These are phyloP conservation scores for Globisporangium radiosum DNA, from an alignment of 352 stramenopile species.

Conservation along the genomic window DNA sequence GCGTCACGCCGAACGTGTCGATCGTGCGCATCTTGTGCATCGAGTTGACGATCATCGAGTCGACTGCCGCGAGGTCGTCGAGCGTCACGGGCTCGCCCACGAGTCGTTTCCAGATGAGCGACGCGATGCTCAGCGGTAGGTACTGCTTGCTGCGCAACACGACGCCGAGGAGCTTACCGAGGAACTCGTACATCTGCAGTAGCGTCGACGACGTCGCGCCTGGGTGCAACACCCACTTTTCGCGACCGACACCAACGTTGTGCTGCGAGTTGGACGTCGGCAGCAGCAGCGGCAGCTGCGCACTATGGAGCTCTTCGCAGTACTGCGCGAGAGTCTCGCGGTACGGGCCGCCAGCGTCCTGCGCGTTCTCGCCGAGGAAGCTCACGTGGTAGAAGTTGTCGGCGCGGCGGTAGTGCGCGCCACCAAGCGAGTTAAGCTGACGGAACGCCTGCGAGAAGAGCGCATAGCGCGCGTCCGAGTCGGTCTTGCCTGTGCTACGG, in stretches of 20 bases:
- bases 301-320: constrained; percentile 71
- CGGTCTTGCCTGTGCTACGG: constrained; percentile 42
- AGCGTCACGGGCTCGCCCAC: constrained; percentile 56
- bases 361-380: constrained; percentile 82
- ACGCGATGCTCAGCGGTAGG: constrained; percentile 79
- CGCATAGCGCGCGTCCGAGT: constrained; percentile 55
- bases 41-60: constrained; percentile 85
- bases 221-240: constrained; percentile 90
- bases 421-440: constrained; percentile 60
- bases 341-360: constrained; percentile 83
- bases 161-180: constrained; percentile 90
- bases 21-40: constrained; percentile 85
- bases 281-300: constrained; percentile 84
- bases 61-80: constrained; percentile 82
- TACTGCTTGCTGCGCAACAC: constrained; percentile 85
- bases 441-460: constrained; percentile 85
- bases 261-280: constrained; percentile 85
- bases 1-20: constrained; percentile 59
- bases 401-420: constrained; percentile 53
- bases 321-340: constrained; percentile 84
- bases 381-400: constrained; percentile 79
- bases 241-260: constrained; percentile 80
- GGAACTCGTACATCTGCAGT: constrained; percentile 87
- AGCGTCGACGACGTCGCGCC: constrained; percentile 34
- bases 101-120: constrained; percentile 88